Evolutionary conservation across 192 early-diverging fungal species (phyloP), one percentile per base, ranked within the genome.

Genomic region (Entophlyctis helioformis): DNA sequence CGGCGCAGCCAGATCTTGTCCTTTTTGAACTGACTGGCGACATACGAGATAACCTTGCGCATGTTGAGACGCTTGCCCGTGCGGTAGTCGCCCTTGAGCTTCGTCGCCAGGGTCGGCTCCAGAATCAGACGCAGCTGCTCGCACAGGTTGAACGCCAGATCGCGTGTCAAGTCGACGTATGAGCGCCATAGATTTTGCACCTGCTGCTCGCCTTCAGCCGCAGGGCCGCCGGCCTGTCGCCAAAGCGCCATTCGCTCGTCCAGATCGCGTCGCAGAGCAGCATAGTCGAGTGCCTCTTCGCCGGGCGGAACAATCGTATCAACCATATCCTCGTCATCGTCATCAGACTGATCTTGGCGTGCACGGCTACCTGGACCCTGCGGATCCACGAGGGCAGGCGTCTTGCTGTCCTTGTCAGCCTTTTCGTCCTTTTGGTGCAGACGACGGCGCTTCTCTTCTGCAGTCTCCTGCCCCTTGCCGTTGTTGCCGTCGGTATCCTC

Each of bases 1-100:
- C 96, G 80, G 8, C 92, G 78, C 46, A 99, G 64, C 96, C 96
- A 99, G 53, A 99, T 99, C 72, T 99, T 99, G 67, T 99, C 96
- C 67, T 99, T 99, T 68, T 92, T 95, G 77, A 93, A 99, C 59
- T 94, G 84, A 33, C 80, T 84, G 7, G 96, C 96, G 71, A 99
- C 97, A 50, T 99, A 99, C 11, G 96, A 91, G 57, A 99, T 96
- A 39, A 99, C 90, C 64, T 90, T 93, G 53, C 91, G 86, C 96
- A 99, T 96, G 64, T 95, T 99, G 21, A 99, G 80, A 8, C 96
- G 84, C 64, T 99, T 99, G 44, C 96, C 96, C 26, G 90, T 96
- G 32, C 86, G 76, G 60, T 96, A 99, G 72, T 99, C 96, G 36
- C 96, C 96, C 51, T 84, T 85, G 42, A 99, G 76, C 63, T 91